Conservation (phyloP, 305 asterid genomes). For the Caryopteris hybrid region DNA sequence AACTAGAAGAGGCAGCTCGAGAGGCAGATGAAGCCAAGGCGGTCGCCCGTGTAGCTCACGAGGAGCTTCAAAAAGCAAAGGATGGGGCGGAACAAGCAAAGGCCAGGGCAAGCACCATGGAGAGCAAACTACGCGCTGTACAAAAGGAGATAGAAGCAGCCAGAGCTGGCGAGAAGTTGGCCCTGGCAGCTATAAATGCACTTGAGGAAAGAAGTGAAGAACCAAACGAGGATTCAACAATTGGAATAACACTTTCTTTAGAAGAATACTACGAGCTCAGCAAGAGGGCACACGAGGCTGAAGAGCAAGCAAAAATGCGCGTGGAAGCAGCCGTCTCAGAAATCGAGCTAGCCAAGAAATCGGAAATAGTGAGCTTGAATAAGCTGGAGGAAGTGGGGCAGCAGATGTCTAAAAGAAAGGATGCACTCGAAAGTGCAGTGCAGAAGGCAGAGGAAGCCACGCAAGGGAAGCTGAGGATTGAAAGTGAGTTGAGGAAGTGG, state of each 20-base stretch:
- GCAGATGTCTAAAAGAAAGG: constrained; percentile 43
- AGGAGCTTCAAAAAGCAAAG: constrained; percentile 53
- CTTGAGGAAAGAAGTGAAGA: constrained; percentile 56
- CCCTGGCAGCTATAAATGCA: constrained; percentile 75
- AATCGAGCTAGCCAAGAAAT: constrained; percentile 71
- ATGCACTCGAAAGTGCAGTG: constrained; percentile 49
- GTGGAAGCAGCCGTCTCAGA: constrained; percentile 58
- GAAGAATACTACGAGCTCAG: constrained; percentile 84
- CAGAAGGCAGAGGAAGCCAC: constrained; percentile 65
- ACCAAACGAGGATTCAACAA: constrained; percentile 36
- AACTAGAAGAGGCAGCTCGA: constrained; percentile 59
- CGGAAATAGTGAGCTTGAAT: constrained; percentile 50
- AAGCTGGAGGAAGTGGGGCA: constrained; percentile 60
- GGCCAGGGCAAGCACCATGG: constrained; percentile 48
- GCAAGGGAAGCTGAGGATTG: constrained; percentile 68
- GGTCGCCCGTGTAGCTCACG: constrained; percentile 39
- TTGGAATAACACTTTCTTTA: constrained; percentile 55
- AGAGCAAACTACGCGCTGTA: constrained; percentile 56
- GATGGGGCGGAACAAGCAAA: constrained; percentile 72
- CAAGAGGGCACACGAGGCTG: constrained; percentile 83
- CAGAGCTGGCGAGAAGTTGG: constrained; percentile 75
- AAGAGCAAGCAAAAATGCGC: constrained; percentile 69
- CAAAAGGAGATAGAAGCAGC: constrained; percentile 85
- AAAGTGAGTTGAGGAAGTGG: constrained; percentile 78
- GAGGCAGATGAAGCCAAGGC: constrained; percentile 69